Evolutionary conservation across 1,284 basidiomycete genomes (phyloP).

Genomic region (Ustilago curta): DNA sequence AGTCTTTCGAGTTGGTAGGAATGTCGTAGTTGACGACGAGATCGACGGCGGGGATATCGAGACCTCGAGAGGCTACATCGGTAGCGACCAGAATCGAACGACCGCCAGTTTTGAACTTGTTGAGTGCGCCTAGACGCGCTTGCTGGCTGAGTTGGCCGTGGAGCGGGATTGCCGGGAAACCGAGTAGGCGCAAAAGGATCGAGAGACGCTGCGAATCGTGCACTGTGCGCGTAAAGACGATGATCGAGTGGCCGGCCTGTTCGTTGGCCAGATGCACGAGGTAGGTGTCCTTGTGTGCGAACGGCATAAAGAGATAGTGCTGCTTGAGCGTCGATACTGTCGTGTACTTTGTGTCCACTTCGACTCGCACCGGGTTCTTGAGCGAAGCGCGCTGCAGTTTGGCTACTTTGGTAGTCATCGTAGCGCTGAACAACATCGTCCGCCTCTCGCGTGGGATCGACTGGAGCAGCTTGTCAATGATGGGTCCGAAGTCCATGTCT

Average conservation of each 20-base stretch:
- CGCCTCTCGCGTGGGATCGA: slow-evolving; percentile 92
- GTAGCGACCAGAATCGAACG: slow-evolving; percentile 92
- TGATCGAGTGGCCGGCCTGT: slow-evolving; percentile 90
- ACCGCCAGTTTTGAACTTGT: slow-evolving; percentile 96
- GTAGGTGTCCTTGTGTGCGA: slow-evolving; percentile 91
- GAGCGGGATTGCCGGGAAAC: slow-evolving; percentile 93
- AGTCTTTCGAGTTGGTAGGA: slow-evolving; percentile 98
- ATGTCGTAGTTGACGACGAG: slow-evolving; percentile 98
- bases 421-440: slow-evolving; percentile 97
- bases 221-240: slow-evolving; percentile 96
- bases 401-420: slow-evolving; percentile 99
- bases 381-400: slow-evolving; percentile 97
- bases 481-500: slow-evolving; percentile 97
- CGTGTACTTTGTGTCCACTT: slow-evolving; percentile 93
- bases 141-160: slow-evolving; percentile 96
- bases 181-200: slow-evolving; percentile 88
- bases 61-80: slow-evolving; percentile 90
- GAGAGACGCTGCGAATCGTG: slow-evolving; percentile 91
- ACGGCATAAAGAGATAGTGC: slow-evolving; percentile 94
- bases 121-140: slow-evolving; percentile 90
- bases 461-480: slow-evolving; percentile 97
- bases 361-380: slow-evolving; percentile 91
- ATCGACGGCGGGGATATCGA: slow-evolving; percentile 97
- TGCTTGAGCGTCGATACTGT: slow-evolving; percentile 95
- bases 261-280: slow-evolving; percentile 90